Evolutionary conservation across 306 rosid genomes (phyloP).

Genomic region (Argentina anserina): DNA sequence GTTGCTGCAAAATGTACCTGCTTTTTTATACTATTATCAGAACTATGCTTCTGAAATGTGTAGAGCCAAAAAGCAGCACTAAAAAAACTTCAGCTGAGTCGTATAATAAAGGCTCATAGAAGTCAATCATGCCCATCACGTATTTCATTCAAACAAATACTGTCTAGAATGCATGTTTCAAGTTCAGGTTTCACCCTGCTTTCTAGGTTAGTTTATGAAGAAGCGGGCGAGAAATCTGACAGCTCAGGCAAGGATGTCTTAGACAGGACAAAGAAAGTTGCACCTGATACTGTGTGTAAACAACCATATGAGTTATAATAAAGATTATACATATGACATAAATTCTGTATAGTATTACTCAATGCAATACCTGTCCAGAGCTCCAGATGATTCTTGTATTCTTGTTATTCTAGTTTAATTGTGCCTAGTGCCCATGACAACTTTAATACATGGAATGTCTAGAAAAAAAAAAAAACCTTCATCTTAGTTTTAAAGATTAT

Average conservation of each 20-base stretch:
- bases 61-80: not conserved
- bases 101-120: not conserved
- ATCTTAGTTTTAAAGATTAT: not conserved
- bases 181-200: not conserved
- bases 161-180: not conserved
- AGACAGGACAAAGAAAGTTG: not conserved
- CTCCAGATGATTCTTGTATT: too few relatives aligned
- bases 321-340: too few relatives aligned
- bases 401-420: too few relatives aligned
- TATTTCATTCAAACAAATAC: not conserved
- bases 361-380: too few relatives aligned
- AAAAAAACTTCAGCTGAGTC: not conserved
- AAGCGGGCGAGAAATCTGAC: not conserved
- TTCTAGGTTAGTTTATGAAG: not conserved
- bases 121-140: not conserved
- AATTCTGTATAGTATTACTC: too few relatives aligned
- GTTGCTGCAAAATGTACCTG: constrained; percentile 38
- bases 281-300: not conserved
- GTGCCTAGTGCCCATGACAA: too few relatives aligned
- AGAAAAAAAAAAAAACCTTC: not conserved
- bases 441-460: too few relatives aligned
- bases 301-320: too few relatives aligned
- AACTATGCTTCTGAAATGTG: not conserved
- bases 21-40: not conserved
- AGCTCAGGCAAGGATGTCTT: not conserved